phyloP scores from a whole-genome alignment of 805 yeast genomes.

The Jamesozyma spencerorum region DNA sequence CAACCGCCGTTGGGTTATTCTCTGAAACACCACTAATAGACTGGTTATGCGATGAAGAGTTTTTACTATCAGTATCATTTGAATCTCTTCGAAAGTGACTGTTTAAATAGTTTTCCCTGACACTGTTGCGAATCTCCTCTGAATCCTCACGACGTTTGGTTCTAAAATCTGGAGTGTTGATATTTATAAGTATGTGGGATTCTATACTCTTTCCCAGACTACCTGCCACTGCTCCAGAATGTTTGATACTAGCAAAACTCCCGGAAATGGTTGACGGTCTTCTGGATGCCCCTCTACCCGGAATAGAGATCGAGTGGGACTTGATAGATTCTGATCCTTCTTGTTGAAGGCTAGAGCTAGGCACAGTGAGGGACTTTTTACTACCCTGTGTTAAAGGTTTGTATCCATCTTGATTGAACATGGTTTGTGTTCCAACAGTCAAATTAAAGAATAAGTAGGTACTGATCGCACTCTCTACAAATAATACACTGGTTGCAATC shows the following conservation, averaged over 20 bases:
- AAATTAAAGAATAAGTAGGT: too few relatives aligned
- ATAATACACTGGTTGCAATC: too few relatives aligned
- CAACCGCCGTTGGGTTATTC: neutral
- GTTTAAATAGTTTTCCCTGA: conserved; percentile 25
- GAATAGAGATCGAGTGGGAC: neutral
- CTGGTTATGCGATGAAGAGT: neutral
- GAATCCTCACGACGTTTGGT: conserved; percentile 17
- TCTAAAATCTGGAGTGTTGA: conserved; percentile 28
- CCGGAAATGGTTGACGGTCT: neutral
- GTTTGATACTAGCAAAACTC: conserved; percentile 2
- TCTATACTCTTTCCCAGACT: conserved; percentile 2
- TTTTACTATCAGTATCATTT: neutral
- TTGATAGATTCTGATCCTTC: too few relatives aligned
- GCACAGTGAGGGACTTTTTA: neutral
- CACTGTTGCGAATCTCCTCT: conserved; percentile 26
- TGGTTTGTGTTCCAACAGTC: neutral
- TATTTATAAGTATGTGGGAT: conserved; percentile 21
- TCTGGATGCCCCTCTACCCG: neutral
- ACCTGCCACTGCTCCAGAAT: conserved; percentile 1
- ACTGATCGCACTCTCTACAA: too few relatives aligned
- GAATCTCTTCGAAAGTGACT: conserved; percentile 5
- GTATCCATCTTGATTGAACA: neutral
- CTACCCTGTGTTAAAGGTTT: neutral
- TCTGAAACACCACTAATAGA: neutral
- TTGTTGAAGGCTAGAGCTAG: neutral